Evolutionary conservation across 192 early-diverging fungal species (phyloP), one percentile per base, ranked within the genome.

Genomic region (Lobulomyces angularis): DNA sequence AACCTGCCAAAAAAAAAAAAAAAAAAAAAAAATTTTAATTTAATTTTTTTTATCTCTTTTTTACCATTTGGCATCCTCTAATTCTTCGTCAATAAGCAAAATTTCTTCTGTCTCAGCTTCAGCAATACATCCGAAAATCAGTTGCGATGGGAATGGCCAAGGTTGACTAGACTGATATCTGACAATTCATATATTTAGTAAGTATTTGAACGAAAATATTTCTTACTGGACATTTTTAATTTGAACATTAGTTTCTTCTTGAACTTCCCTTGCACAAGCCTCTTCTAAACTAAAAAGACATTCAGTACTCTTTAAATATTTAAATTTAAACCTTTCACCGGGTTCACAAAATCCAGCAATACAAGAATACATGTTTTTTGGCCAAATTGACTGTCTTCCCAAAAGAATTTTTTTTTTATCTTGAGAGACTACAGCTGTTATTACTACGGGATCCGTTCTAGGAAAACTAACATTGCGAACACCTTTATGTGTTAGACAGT

Each of bases 71-170:
- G n/a, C 38, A 39, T 39, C 38, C 16, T 12, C 12, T 12, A 32
- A 11, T 23, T 39, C 32, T 39, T 11, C 11, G 11, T 11, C 32
- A 19, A 39, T 11, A 12, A 39, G 11, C n/a, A n/a, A n/a, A n/a
- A n/a, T n/a, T n/a, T 43, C 23, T 16, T 21, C 41, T 7, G 45
- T 49, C 22, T 50, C 17, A 20, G 55, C 53, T 8, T 24, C 31
- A n/a, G n/a, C 38, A 18, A 59, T 19, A 18, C 55, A 45, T 19
- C 31, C 47, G 35, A 75, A 25, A 70, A 77, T 77, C 28, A 77
- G 45, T 16, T 58, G 50, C 19, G 56, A 50, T 3, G 74, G 74
- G 43, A 76, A 77, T 23, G 74, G 69, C 74, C 74, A 77, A n/a
- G 72, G 72, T 48, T 77, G 71, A 6, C 57, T 62, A 8, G 46